Percentiles rank a stretch among this genome's conserved stretches.
Conservation (phyloP, 208 protist species). For the Naegleria lovaniensis region DNA sequence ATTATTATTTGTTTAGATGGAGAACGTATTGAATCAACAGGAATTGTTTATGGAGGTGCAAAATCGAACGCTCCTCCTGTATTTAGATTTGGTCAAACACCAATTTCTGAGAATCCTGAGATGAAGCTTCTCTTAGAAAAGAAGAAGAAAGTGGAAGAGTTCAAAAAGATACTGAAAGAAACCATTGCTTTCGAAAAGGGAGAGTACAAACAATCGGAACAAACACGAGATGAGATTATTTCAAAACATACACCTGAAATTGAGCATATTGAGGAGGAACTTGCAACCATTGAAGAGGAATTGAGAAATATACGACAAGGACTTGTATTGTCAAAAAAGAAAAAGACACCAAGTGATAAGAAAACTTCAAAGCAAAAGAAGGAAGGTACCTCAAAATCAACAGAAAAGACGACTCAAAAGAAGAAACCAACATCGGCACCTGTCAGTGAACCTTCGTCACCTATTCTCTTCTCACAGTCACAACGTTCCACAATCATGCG, state of each 20-base stretch:
- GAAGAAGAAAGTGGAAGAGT: neutral
- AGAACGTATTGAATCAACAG: neutral
- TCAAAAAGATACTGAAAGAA: neutral
- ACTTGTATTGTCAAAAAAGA: neutral
- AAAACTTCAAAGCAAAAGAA: neutral
- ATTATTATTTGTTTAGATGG: neutral
- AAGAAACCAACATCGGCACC: no score
- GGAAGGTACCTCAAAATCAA: neutral
- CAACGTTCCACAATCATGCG: neutral
- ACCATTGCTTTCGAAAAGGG: neutral
- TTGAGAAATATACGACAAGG: neutral
- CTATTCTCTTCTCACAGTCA: neutral
- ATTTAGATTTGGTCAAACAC: neutral
- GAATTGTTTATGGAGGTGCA: neutral
- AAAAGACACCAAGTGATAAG: neutral
- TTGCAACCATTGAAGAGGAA: neutral
- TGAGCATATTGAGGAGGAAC: neutral
- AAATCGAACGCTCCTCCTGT: neutral
- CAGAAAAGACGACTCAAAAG: neutral
- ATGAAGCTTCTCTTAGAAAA: neutral
- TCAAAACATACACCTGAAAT: neutral
- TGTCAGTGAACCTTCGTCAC: neutral
- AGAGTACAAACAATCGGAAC: neutral
- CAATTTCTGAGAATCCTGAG: neutral
- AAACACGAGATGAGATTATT: neutral